Evolutionary conservation across 108 stramenopile species (phyloP).

Genomic region (Aurantiochytrium sp.): DNA sequence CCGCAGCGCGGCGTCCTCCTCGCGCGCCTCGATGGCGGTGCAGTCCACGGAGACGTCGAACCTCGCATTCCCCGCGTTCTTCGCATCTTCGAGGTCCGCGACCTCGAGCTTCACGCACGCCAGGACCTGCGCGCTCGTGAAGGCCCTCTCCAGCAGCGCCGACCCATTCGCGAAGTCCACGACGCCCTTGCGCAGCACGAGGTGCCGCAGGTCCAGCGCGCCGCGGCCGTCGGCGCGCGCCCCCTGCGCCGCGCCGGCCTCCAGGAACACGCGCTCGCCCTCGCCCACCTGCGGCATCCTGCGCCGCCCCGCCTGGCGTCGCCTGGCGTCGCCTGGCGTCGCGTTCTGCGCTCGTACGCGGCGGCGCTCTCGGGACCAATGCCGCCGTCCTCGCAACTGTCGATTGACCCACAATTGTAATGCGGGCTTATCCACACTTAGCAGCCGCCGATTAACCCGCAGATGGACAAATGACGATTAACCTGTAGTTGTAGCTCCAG

Average conservation of each 20-base stretch:
- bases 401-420: no score
- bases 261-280: background rate
- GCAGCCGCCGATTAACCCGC: no score
- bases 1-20: background rate
- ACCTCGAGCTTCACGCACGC: constrained; percentile 21
- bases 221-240: background rate
- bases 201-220: constrained; percentile 1
- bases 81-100: background rate
- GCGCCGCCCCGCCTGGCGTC: background rate
- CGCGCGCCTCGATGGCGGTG: constrained; percentile 16
- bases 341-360: no score
- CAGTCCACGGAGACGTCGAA: constrained; percentile 19
- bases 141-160: background rate
- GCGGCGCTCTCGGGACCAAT: no score
- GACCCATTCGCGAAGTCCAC: constrained; percentile 13
- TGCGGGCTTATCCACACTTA: no score
- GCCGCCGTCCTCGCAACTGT: no score
- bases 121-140: background rate
- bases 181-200: constrained; percentile 1
- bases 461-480: no score
- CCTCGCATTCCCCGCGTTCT: background rate
- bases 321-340: no score
- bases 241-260: background rate
- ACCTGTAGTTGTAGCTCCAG: no score
- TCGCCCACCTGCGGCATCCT: background rate